Percentiles rank a stretch among this genome's conserved stretches.
These are phyloP conservation scores for Malbranchea cinnamomea DNA, from an alignment of 2,329 filamentous ascomycete genomes.

Conservation along the genomic window DNA sequence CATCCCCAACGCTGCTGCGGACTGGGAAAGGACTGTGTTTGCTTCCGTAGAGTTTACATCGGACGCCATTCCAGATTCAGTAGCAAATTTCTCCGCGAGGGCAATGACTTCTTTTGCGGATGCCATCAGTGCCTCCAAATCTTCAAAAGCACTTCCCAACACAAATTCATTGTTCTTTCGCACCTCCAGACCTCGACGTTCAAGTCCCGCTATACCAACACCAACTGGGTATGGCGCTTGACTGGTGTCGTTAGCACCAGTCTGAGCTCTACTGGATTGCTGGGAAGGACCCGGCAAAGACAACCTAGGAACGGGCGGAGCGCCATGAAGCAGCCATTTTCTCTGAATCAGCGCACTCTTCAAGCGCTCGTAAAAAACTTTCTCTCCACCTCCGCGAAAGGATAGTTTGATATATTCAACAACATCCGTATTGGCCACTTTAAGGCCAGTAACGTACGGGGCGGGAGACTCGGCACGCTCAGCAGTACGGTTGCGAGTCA, in stretches of 20 bases:
- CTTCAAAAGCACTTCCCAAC: conserved; percentile 88
- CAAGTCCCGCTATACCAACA: conserved; percentile 82
- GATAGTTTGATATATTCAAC: conserved; percentile 77
- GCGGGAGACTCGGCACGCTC: conserved; percentile 62
- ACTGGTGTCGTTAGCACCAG: conserved; percentile 4
- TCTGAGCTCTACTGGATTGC: conserved; percentile 16
- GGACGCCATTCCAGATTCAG: conserved; percentile 44
- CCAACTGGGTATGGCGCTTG: conserved; percentile 35
- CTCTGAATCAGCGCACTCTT: conserved; percentile 80
- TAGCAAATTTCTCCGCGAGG: conserved; percentile 73
- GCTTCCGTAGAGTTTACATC: conserved; percentile 51
- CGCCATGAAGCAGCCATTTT: conserved; percentile 86
- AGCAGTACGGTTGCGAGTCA: conserved; percentile 11
- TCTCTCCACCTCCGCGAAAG: conserved; percentile 77
- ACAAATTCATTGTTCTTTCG: conserved; percentile 86
- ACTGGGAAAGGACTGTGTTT: conserved; percentile 62
- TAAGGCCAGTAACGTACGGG: conserved; percentile 36
- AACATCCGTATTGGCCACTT: conserved; percentile 40
- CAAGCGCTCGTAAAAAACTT: conserved; percentile 75
- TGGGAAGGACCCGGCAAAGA: conserved; percentile 18
- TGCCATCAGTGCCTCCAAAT: conserved; percentile 91
- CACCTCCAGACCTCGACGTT: conserved; percentile 68
- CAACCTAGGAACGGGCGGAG: conserved; percentile 66
- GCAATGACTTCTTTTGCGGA: conserved; percentile 93
- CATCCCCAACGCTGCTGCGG: conserved; percentile 67